Base-by-base conservation (phyloP, 2,329 filamentous ascomycete species). In the Fusarium sp. region DNA sequence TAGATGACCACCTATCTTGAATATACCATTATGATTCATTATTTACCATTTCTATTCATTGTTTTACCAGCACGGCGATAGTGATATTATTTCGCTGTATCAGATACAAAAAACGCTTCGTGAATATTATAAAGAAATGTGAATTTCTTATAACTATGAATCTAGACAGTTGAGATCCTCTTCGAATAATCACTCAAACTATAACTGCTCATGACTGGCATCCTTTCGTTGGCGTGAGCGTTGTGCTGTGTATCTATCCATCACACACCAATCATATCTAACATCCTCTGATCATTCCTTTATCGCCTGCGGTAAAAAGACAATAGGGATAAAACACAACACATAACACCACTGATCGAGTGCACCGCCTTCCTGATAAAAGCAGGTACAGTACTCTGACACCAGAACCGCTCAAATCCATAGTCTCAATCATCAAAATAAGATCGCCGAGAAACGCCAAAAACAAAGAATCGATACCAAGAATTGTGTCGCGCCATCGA, bases 221-320 rank as follows among this genome's bases (percentile, higher is more conserved):
- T 67, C 59, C 10, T 38, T 73, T 62, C 45, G 58, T 74, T 50
- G 70, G 71, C 62, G 61, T 71, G 56, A 75, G 67, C 71, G 64
- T 75, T 67, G 70, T 56, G 62, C 45, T 59, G 63, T 66, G 67
- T 59, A 40, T 72, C 69, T 72, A 73, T 68, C 64, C 49, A 67
- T 70, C 66, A 51, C 57, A 52, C 50, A 46, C 52, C 56, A 66
- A 46, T 63, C 57, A 51, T 45, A 57, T 72, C 43, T 50, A 59
- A 72, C 55, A 71, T 47, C 63, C 61, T 73, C 61, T 56, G 56
- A 58, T 61, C 57, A 53, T 65, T 71, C 63, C 67, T 66, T 59
- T 38, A 40, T 72, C 40, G 66, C 57, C 61, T 38, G 61, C 47
- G 54, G 51, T 49, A 45, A 67, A 58, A 53, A 63, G 47, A 51